phyloP scores from a whole-genome alignment of 345 rosid genomes.

The Ricinus communis region DNA sequence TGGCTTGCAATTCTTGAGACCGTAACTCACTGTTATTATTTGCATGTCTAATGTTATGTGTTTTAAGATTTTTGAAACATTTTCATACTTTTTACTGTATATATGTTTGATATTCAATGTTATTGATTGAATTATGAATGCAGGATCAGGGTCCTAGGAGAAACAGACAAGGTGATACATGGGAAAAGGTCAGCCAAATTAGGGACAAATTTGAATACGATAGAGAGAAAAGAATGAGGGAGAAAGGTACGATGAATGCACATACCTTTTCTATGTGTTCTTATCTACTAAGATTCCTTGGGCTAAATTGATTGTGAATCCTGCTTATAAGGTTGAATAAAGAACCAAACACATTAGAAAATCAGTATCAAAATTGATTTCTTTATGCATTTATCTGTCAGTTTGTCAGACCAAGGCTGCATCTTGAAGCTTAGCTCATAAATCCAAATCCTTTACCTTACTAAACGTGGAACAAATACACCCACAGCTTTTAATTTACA shows the following conservation, averaged over 20 bases:
- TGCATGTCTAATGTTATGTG: background rate
- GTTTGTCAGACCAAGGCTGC: conserved; percentile 1
- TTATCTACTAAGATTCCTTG: background rate
- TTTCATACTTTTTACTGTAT: background rate
- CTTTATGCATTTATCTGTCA: background rate
- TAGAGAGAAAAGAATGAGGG: conserved; percentile 75
- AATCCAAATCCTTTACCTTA: background rate
- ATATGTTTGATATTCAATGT: background rate
- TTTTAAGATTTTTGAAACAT: background rate
- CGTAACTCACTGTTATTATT: background rate
- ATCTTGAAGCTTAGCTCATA: background rate
- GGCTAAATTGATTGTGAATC: background rate
- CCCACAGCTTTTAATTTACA: background rate
- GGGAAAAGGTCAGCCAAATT: conserved; percentile 64
- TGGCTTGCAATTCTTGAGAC: background rate
- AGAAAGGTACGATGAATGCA: conserved; percentile 51
- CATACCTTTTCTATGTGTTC: background rate
- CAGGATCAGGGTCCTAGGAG: conserved; percentile 58
- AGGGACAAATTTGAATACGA: conserved; percentile 83
- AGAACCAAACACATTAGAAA: background rate
- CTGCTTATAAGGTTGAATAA: background rate
- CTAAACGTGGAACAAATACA: background rate
- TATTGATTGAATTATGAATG: conserved; percentile 13
- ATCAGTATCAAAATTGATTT: background rate
- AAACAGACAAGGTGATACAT: conserved; percentile 51